Evolutionary conservation across 805 yeast species (phyloP).

Genomic region (Nakazawaea molendinolei): DNA sequence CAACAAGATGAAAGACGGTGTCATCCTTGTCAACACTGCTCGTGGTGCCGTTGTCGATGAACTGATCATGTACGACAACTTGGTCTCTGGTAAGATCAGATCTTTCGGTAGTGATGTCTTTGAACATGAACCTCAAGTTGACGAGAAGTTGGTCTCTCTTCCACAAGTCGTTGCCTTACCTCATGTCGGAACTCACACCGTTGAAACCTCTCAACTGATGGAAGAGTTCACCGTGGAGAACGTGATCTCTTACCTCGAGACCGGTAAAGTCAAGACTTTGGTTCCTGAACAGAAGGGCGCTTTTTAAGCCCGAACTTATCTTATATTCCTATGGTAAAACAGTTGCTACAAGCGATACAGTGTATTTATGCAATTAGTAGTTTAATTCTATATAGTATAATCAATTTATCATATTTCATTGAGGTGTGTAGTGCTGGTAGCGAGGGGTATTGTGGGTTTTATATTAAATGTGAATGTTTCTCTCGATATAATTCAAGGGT

Average conservation of each 20-base stretch:
- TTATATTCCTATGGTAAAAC: too few species aligned
- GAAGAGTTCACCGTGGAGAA: slow-evolving; percentile 74
- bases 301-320: background rate
- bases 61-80: slow-evolving; percentile 43
- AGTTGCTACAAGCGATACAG: too few species aligned
- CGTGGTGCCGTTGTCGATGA: slow-evolving; percentile 83
- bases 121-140: slow-evolving; percentile 68
- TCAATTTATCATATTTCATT: too few species aligned
- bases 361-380: too few species aligned
- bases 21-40: slow-evolving; percentile 75
- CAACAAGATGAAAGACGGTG: slow-evolving; percentile 70
- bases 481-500: too few species aligned
- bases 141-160: slow-evolving; percentile 50
- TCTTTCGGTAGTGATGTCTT: slow-evolving; percentile 72
- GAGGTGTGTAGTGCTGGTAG: too few species aligned
- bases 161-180: slow-evolving; percentile 77
- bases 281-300: slow-evolving; percentile 62
- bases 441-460: too few species aligned
- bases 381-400: too few species aligned
- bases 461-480: too few species aligned
- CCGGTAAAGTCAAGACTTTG: slow-evolving; percentile 64
- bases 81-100: slow-evolving; percentile 59
- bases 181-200: slow-evolving; percentile 81
- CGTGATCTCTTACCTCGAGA: slow-evolving; percentile 45
- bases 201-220: slow-evolving; percentile 73